phyloP scores from a whole-genome alignment of 148 eudicot species.

The Dysphania ambrosioides region DNA sequence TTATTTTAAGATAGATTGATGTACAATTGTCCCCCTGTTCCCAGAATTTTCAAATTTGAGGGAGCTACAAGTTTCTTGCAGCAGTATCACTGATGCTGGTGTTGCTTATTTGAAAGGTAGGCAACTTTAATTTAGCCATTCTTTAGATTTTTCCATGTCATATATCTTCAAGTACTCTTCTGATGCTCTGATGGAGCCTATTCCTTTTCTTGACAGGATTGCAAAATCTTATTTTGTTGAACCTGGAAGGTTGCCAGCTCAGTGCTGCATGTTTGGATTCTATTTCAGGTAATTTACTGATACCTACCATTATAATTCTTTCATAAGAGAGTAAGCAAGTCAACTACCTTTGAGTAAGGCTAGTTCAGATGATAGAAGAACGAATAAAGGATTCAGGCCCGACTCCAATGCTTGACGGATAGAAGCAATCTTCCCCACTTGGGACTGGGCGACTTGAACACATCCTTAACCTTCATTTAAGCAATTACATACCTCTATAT shows the following conservation, averaged over 20 bases:
- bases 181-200: neutral
- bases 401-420: too few relatives aligned
- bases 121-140: neutral
- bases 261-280: slow-evolving; percentile 39
- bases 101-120: slow-evolving; percentile 39
- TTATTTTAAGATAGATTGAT: neutral
- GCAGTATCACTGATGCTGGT: slow-evolving; percentile 32
- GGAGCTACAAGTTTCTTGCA: slow-evolving; percentile 41
- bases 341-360: too few relatives aligned
- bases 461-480: too few relatives aligned
- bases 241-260: slow-evolving; percentile 41
- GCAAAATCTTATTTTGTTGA: slow-evolving; percentile 35
- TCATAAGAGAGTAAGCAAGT: too few relatives aligned
- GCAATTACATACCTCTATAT: too few relatives aligned
- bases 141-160: neutral
- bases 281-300: slow-evolving; percentile 24
- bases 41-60: slow-evolving; percentile 34
- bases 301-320: neutral
- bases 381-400: too few relatives aligned
- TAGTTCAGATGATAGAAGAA: too few relatives aligned
- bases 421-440: too few relatives aligned
- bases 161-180: neutral
- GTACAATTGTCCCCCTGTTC: neutral
- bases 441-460: too few relatives aligned
- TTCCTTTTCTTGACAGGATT: slow-evolving; percentile 24